These are phyloP conservation scores for Colletotrichum tanaceti DNA, from an alignment of 2,329 filamentous ascomycete species.

Conservation along the genomic window DNA sequence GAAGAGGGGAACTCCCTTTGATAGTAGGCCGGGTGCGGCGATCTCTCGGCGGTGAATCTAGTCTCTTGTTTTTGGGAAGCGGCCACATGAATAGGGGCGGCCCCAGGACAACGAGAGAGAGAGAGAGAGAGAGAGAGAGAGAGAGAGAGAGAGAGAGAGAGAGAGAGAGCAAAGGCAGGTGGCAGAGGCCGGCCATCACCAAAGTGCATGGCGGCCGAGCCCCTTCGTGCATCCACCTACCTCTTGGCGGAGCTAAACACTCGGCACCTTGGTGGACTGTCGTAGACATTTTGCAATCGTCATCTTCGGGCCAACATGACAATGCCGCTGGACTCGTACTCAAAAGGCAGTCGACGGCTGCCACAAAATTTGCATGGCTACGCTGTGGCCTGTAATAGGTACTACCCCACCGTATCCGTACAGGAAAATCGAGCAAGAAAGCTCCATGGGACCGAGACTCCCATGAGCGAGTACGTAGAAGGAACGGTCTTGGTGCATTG, in stretches of 20 bases:
- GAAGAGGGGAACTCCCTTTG: background rate
- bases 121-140: background rate
- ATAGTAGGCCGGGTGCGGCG: constrained; percentile 8
- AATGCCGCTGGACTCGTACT: background rate
- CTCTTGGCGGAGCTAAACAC: background rate
- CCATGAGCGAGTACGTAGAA: background rate
- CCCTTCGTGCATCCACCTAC: background rate
- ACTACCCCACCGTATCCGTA: background rate
- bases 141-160: background rate
- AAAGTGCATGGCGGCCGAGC: background rate
- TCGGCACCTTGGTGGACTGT: background rate
- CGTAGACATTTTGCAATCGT: background rate
- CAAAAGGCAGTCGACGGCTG: background rate
- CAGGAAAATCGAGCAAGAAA: background rate
- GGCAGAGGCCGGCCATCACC: background rate
- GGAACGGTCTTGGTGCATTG: background rate
- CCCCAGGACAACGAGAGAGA: background rate
- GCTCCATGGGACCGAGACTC: background rate
- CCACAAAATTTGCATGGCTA: background rate
- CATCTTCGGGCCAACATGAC: background rate
- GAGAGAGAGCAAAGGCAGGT: background rate
- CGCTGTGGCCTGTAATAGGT: constrained; percentile 1
- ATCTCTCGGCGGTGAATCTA: constrained; percentile 1
- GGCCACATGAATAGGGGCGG: background rate
- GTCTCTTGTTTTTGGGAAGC: background rate